These are phyloP conservation scores for Globisporangium heterothallicum DNA, from an alignment of 352 stramenopile genomes.

Conservation along the genomic window DNA sequence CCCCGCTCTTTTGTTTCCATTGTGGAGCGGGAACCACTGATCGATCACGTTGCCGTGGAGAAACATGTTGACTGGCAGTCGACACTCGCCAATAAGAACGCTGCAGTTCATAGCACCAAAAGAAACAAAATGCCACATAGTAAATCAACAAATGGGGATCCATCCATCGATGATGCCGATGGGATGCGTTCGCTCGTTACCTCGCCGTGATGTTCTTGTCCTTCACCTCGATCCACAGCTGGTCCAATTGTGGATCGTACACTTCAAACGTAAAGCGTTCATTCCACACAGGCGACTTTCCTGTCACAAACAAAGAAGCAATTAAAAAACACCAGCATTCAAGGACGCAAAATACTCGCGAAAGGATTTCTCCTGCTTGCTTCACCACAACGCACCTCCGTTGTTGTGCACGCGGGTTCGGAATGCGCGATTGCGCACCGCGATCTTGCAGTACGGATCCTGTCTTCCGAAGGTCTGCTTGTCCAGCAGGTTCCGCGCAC, in stretches of 20 bases:
- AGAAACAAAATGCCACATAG: no score
- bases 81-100: slow-evolving; percentile 63
- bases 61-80: slow-evolving; percentile 74
- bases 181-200: slow-evolving; percentile 7
- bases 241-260: slow-evolving; percentile 66
- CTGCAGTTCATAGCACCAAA: no score
- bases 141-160: neutral
- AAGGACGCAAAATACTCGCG: no score
- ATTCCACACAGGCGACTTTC: slow-evolving; percentile 74
- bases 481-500: slow-evolving; percentile 71
- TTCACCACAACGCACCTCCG: slow-evolving; percentile 38
- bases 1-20: slow-evolving; percentile 42
- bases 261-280: slow-evolving; percentile 77
- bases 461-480: slow-evolving; percentile 85
- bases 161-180: neutral
- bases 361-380: no score
- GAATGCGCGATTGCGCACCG: slow-evolving; percentile 50
- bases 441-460: slow-evolving; percentile 77
- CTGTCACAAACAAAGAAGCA: slow-evolving; percentile 15
- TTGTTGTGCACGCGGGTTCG: slow-evolving; percentile 83
- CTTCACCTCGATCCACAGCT: slow-evolving; percentile 73
- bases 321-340: no score
- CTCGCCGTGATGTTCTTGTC: slow-evolving; percentile 80
- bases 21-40: slow-evolving; percentile 80
- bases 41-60: slow-evolving; percentile 56